These are phyloP conservation scores for Colletotrichum sojae DNA, from an alignment of 2,329 filamentous ascomycete genomes.

Conservation along the genomic window DNA sequence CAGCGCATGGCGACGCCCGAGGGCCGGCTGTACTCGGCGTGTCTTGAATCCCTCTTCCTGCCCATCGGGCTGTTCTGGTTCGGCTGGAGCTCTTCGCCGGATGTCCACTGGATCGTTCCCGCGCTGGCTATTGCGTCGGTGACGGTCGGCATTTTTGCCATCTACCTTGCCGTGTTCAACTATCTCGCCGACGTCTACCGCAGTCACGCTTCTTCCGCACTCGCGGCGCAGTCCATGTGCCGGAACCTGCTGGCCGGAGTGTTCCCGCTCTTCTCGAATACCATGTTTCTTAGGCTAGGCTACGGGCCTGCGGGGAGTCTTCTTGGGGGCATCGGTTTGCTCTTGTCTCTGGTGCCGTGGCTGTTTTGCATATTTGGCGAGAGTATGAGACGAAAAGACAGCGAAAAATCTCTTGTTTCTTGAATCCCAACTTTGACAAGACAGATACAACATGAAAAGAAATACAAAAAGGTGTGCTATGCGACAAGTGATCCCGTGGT, in stretches of 20 bases:
- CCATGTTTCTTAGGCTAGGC: constrained; percentile 80
- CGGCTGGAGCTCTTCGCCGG: constrained; percentile 66
- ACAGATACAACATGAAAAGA: too few species aligned
- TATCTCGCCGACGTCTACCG: constrained; percentile 69
- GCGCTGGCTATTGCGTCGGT: constrained; percentile 71
- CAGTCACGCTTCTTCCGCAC: constrained; percentile 66
- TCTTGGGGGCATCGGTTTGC: constrained; percentile 78
- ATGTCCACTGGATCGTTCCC: constrained; percentile 67
- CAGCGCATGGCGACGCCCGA: constrained; percentile 73
- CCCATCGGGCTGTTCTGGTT: constrained; percentile 73
- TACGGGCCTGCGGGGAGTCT: constrained; percentile 80
- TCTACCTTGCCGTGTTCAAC: constrained; percentile 67
- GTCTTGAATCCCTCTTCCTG: constrained; percentile 54
- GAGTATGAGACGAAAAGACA: constrained; percentile 67
- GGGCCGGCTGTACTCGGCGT: constrained; percentile 80
- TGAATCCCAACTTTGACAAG: too few species aligned
- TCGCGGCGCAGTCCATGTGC: constrained; percentile 90
- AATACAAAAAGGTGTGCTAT: too few species aligned
- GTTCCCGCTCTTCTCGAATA: constrained; percentile 82
- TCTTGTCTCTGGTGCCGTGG: constrained; percentile 86
- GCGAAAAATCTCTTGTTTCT: too few species aligned
- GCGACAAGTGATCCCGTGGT: too few species aligned
- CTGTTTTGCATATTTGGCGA: constrained; percentile 84
- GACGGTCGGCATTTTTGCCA: constrained; percentile 70
- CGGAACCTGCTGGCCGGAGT: constrained; percentile 85